phyloP scores from a whole-genome alignment of 805 yeast genomes.

The Saccharomycopsis sp. region DNA sequence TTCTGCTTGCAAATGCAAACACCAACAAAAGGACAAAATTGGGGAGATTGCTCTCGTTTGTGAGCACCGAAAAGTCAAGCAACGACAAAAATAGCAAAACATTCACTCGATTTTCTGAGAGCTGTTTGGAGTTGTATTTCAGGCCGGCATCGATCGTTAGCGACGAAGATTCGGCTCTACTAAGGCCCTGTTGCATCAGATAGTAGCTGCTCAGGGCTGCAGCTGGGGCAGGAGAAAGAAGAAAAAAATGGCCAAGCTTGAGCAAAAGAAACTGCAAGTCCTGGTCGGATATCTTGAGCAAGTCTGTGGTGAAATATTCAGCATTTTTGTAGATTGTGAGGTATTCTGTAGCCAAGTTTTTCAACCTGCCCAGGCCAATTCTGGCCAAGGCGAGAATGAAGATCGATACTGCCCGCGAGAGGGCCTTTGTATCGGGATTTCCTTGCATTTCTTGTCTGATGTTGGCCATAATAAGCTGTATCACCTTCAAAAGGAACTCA shows the following conservation, averaged over 20 bases:
- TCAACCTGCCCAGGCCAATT: conserved; percentile 41
- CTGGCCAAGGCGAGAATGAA: conserved; percentile 45
- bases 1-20: conserved; percentile 57
- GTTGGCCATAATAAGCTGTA: conserved; percentile 42
- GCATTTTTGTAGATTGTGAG: conserved; percentile 7
- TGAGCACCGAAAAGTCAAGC: conserved; percentile 27
- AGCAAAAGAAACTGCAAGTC: not conserved
- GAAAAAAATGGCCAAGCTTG: not conserved
- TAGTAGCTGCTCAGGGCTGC: conserved; percentile 4
- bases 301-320: conserved; percentile 9
- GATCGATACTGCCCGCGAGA: conserved; percentile 57
- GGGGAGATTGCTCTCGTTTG: conserved; percentile 36
- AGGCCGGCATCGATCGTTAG: conserved; percentile 68
- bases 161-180: conserved; percentile 48
- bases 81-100: conserved; percentile 35
- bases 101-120: conserved; percentile 36
- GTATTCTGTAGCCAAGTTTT: not conserved
- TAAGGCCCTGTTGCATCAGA: conserved; percentile 48
- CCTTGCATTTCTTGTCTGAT: conserved; percentile 31
- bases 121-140: conserved; percentile 42
- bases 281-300: conserved; percentile 5
- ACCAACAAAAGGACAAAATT: conserved; percentile 43
- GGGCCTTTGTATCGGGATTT: conserved; percentile 28
- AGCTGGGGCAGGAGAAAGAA: not conserved
- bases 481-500: conserved; percentile 29